A percentile compares a stretch with the other conserved stretches of the same genome.
These are phyloP conservation scores for Alternaria ventricosa DNA, from an alignment of 2,329 filamentous ascomycete genomes.

Conservation along the genomic window DNA sequence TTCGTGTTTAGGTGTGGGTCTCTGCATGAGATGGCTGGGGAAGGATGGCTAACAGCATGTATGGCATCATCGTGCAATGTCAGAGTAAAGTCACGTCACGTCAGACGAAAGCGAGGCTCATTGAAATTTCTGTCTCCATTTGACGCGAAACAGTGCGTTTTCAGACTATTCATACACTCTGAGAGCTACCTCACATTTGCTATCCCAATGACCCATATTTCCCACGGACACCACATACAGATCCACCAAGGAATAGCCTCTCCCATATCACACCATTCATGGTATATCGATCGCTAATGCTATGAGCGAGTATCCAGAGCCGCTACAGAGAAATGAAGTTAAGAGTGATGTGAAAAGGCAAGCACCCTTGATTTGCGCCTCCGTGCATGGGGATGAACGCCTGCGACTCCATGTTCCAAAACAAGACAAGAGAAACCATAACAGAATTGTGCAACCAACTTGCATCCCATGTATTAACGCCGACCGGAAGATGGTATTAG, in stretches of 20 bases:
- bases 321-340: slow-evolving; percentile 46
- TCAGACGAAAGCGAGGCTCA: not conserved
- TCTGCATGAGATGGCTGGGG: slow-evolving; percentile 4
- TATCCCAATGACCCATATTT: slow-evolving; percentile 10
- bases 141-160: slow-evolving; percentile 22
- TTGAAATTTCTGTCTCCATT: slow-evolving; percentile 25
- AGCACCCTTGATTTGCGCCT: slow-evolving; percentile 29
- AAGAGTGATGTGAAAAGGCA: slow-evolving; percentile 33
- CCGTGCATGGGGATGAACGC: slow-evolving; percentile 33
- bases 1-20: not conserved
- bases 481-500: slow-evolving; percentile 35
- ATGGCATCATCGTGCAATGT: not conserved
- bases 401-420: slow-evolving; percentile 25
- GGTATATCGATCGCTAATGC: slow-evolving; percentile 41
- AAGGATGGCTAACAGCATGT: not conserved
- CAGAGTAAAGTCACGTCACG: not conserved
- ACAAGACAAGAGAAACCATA: slow-evolving; percentile 22
- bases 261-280: slow-evolving; percentile 34
- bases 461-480: slow-evolving; percentile 47
- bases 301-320: slow-evolving; percentile 46
- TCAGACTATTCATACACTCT: slow-evolving; percentile 34
- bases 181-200: slow-evolving; percentile 10
- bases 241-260: slow-evolving; percentile 36
- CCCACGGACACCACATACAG: slow-evolving; percentile 17
- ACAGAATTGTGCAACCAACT: slow-evolving; percentile 32